These are phyloP conservation scores for Dryas alaskensis DNA, from an alignment of 306 rosid genomes.

Conservation along the genomic window DNA sequence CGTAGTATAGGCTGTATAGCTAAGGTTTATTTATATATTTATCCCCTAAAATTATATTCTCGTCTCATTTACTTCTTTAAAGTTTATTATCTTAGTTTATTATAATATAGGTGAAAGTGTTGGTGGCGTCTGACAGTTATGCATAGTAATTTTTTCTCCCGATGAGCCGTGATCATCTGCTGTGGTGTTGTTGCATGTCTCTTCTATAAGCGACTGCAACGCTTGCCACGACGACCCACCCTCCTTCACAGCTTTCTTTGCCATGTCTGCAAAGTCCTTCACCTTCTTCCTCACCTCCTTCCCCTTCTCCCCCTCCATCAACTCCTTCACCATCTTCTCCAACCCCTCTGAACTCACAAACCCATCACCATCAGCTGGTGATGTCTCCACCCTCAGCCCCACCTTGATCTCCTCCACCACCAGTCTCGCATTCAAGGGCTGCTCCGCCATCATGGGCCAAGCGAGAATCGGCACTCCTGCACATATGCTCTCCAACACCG, in stretches of 20 bases:
- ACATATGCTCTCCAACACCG: slow-evolving; percentile 45
- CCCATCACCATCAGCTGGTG: slow-evolving; percentile 22
- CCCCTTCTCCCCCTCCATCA: slow-evolving; percentile 48
- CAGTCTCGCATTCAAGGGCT: slow-evolving; percentile 43
- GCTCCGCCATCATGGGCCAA: slow-evolving; percentile 51
- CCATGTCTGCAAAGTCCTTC: slow-evolving; percentile 32
- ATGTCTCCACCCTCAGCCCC: slow-evolving; percentile 38
- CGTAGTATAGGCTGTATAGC: no score
- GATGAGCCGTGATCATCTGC: no score
- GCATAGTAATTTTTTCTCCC: no score
- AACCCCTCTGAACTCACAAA: slow-evolving; percentile 41
- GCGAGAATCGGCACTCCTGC: slow-evolving; percentile 49
- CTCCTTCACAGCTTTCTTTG: slow-evolving; percentile 36
- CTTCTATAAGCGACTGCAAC: slow-evolving; percentile 21
- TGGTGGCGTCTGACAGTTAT: no score
- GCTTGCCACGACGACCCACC: slow-evolving; percentile 42
- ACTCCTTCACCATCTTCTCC: slow-evolving; percentile 33
- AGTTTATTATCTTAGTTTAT: no score
- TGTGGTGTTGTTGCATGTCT: slow-evolving; percentile 6
- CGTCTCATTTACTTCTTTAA: no score
- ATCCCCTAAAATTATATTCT: no score
- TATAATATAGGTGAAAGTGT: no score
- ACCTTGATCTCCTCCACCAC: slow-evolving; percentile 50
- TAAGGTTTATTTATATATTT: no score
- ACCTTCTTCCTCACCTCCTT: slow-evolving; percentile 32